Evolutionary conservation across 768 basidiomycete genomes (phyloP).

Genomic region (Neoboletus magnificus): DNA sequence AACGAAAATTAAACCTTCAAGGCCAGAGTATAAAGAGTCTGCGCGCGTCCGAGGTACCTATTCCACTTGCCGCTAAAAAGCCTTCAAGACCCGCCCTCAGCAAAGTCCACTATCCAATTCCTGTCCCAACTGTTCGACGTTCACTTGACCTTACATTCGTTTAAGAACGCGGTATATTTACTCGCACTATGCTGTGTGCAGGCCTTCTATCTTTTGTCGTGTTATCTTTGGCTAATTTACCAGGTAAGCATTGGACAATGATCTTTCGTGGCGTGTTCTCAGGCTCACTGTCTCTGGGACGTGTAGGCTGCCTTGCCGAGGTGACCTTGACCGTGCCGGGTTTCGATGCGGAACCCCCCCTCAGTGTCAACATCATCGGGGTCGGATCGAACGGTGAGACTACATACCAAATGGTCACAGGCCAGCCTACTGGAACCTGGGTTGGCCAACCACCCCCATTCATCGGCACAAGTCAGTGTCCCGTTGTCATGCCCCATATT

Average conservation of each 20-base stretch:
- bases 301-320: constrained; percentile 11
- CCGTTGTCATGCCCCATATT: too few species aligned
- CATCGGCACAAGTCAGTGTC: constrained; percentile 36
- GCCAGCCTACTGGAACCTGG: constrained; percentile 32
- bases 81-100: neutral
- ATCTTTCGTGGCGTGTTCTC: neutral
- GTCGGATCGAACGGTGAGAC: constrained; percentile 41
- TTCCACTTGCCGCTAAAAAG: too few species aligned
- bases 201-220: neutral
- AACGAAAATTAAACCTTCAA: neutral
- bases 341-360: constrained; percentile 37
- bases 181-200: neutral
- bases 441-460: constrained; percentile 29
- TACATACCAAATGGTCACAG: constrained; percentile 40
- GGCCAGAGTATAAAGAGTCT: neutral
- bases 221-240: constrained; percentile 1
- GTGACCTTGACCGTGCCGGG: constrained; percentile 44
- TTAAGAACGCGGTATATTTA: neutral
- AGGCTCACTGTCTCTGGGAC: neutral
- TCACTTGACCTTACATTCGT: neutral
- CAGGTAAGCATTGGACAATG: neutral
- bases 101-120: too few species aligned
- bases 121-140: neutral
- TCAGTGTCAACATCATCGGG: constrained; percentile 42
- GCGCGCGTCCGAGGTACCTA: neutral